phyloP scores from a whole-genome alignment of 202 grass and related monocot genomes.

The Setaria viridis region DNA sequence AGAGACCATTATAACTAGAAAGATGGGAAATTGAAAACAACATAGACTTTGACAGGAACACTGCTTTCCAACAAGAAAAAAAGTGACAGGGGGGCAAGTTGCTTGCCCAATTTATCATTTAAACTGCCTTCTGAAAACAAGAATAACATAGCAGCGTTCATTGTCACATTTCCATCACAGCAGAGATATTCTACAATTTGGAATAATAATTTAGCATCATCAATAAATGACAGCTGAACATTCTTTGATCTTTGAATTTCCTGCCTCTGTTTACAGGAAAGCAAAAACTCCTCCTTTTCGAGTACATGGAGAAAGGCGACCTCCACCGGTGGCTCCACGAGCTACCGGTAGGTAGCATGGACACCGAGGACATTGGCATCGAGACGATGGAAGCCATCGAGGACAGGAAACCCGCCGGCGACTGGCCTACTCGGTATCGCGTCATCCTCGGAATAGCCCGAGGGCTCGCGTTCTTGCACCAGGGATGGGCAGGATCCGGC shows the following conservation, averaged over 20 bases:
- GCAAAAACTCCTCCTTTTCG: slow-evolving; percentile 69
- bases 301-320: slow-evolving; percentile 87
- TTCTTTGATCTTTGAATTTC: not conserved
- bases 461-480: slow-evolving; percentile 82
- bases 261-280: slow-evolving; percentile 16
- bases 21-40: not conserved
- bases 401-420: not conserved
- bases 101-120: not conserved
- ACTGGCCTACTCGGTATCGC: slow-evolving; percentile 69
- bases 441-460: slow-evolving; percentile 68
- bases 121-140: slow-evolving; percentile 7
- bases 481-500: slow-evolving; percentile 59
- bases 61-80: not conserved
- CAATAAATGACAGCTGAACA: not conserved
- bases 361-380: slow-evolving; percentile 54
- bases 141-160: not conserved
- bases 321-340: slow-evolving; percentile 87
- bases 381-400: slow-evolving; percentile 54
- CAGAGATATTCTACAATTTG: not conserved
- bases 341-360: slow-evolving; percentile 60
- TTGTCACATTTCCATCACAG: not conserved
- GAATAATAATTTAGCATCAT: not conserved
- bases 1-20: not conserved
- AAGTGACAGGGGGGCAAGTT: not conserved
- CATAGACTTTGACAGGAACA: not conserved